Conservation (phyloP, 306 rosid genomes). For the Lupinus albus region DNA sequence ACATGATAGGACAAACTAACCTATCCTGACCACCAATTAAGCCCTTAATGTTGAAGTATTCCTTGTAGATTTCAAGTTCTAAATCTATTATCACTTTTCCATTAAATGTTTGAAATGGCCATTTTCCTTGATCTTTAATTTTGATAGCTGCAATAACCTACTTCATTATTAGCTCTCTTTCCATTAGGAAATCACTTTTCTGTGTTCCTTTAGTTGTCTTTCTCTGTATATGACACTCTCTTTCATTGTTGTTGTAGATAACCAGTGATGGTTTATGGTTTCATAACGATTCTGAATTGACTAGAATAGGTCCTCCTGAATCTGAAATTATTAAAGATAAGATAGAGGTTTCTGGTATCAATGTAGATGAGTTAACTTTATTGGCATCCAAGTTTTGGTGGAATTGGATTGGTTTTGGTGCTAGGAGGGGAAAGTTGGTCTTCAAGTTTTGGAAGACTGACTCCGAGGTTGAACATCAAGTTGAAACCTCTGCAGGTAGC, state of each 20-base stretch:
- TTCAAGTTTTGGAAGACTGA: conserved; percentile 75
- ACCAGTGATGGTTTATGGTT: conserved; percentile 88
- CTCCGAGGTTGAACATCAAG: conserved; percentile 65
- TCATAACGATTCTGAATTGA: conserved; percentile 61
- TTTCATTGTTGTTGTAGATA: conserved; percentile 51
- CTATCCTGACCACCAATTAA: too few species aligned
- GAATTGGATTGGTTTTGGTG: conserved; percentile 74
- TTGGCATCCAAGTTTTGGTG: conserved; percentile 68
- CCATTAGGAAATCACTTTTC: conserved; percentile 20
- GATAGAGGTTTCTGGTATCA: conserved; percentile 57
- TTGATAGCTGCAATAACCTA: background rate
- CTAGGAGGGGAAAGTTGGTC: conserved; percentile 63
- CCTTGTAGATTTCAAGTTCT: background rate
- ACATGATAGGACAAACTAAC: too few species aligned
- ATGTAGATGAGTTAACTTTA: conserved; percentile 64
- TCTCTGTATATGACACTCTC: conserved; percentile 34
- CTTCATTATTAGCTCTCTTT: conserved; percentile 24
- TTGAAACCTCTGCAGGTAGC: conserved; percentile 55
- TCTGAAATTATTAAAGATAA: conserved; percentile 44
- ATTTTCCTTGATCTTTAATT: conserved; percentile 12
- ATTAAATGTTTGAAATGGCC: background rate
- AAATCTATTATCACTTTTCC: background rate
- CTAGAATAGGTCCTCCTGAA: conserved; percentile 47
- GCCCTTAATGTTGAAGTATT: conserved; percentile 12
- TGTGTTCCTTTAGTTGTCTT: conserved; percentile 41